A percentile compares a stretch with the other conserved stretches of the same genome.
Conservation (phyloP, 176 grass and related monocot genomes). For the Triticum monococcum region DNA sequence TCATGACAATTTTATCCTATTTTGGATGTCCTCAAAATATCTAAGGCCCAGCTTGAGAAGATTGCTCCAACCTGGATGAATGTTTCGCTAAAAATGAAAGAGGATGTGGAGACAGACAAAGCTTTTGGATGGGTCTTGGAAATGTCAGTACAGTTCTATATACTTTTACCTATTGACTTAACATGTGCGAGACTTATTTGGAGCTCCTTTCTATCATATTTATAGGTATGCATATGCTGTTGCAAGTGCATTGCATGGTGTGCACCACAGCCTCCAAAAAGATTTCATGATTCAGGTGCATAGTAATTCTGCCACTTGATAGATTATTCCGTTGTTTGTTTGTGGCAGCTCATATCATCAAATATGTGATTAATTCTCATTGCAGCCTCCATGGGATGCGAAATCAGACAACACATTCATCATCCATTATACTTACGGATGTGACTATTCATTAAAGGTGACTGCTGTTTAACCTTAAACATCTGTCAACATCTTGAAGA, state of each 20-base stretch:
- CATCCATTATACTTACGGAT: slow-evolving; percentile 95
- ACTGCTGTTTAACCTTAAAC: slow-evolving; percentile 16
- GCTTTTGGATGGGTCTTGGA: slow-evolving; percentile 99
- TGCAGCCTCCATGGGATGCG: slow-evolving; percentile 87
- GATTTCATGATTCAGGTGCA: slow-evolving; percentile 99
- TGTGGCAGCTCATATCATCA: slow-evolving; percentile 22
- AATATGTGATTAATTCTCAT: slow-evolving; percentile 34
- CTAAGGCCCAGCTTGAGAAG: slow-evolving; percentile 72
- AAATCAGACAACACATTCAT: slow-evolving; percentile 65
- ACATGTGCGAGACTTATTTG: not conserved
- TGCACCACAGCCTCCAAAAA: slow-evolving; percentile 87
- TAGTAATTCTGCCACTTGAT: slow-evolving; percentile 29
- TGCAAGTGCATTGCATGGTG: slow-evolving; percentile 98
- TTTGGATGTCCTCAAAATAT: slow-evolving; percentile 10
- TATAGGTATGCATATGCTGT: slow-evolving; percentile 97
- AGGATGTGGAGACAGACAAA: slow-evolving; percentile 82
- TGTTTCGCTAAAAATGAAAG: slow-evolving; percentile 92
- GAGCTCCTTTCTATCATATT: slow-evolving; percentile 16
- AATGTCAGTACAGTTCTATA: slow-evolving; percentile 60
- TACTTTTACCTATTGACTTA: not conserved
- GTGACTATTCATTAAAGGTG: slow-evolving; percentile 89
- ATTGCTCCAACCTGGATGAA: slow-evolving; percentile 99
- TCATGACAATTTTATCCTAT: not conserved
- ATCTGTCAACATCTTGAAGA: not conserved
- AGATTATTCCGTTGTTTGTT: slow-evolving; percentile 9